These are phyloP conservation scores for Xylaria sp. DNA, from an alignment of 495 filamentous ascomycete genomes.

Conservation along the genomic window DNA sequence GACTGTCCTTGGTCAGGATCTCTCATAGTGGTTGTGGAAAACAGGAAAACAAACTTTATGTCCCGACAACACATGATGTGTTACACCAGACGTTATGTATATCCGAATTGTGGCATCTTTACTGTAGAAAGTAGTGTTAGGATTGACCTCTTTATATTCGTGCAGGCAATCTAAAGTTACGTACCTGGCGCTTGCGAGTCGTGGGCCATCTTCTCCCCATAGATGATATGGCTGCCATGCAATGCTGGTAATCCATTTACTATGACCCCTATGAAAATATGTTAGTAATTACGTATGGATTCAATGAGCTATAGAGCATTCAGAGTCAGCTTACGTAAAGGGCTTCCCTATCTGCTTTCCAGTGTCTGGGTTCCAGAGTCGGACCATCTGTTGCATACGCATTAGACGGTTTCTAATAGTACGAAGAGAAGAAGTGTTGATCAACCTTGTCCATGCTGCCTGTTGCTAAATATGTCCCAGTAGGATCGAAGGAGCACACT, in stretches of 20 bases:
- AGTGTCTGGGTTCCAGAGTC: conserved; percentile 87
- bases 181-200: conserved; percentile 76
- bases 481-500: conserved; percentile 81
- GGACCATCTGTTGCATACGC: conserved; percentile 59
- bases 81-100: conserved; percentile 78
- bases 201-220: conserved; percentile 73
- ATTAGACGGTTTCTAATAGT: conserved; percentile 9
- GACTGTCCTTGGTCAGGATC: conserved; percentile 33
- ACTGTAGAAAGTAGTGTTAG: conserved; percentile 35
- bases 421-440: neutral
- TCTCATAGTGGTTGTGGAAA: neutral
- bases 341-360: conserved; percentile 77
- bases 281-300: conserved; percentile 1
- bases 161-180: neutral
- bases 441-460: conserved; percentile 86
- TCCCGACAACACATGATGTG: conserved; percentile 81
- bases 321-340: conserved; percentile 60
- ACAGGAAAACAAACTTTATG: conserved; percentile 66
- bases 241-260: conserved; percentile 86
- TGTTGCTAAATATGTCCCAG: conserved; percentile 83
- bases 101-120: conserved; percentile 91
- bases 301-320: neutral
- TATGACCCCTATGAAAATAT: conserved; percentile 65
- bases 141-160: neutral
- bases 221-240: conserved; percentile 96